These are phyloP conservation scores for Plasmopara viticola DNA, from an alignment of 352 stramenopile species.

Conservation along the genomic window DNA sequence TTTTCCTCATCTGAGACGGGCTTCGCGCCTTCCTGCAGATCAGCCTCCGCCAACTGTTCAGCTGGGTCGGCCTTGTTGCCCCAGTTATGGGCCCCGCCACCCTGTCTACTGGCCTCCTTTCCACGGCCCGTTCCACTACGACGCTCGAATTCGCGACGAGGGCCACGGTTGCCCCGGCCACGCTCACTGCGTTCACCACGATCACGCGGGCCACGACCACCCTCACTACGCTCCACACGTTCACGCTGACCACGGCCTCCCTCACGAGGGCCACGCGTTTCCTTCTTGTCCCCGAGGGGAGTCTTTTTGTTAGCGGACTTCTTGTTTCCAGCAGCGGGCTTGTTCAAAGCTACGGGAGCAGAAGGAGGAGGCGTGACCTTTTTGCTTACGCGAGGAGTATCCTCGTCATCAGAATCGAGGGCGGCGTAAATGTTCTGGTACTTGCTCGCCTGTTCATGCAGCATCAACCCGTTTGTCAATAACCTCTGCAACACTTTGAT, in stretches of 20 bases:
- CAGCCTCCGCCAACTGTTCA: conserved; percentile 66
- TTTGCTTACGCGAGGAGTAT: conserved; percentile 61
- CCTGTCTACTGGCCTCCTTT: conserved; percentile 93
- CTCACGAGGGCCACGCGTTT: conserved; percentile 13
- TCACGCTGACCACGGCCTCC: not conserved
- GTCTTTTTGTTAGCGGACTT: conserved; percentile 60
- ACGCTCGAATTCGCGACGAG: conserved; percentile 89
- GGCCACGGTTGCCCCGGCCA: conserved; percentile 45
- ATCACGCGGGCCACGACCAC: conserved; percentile 34
- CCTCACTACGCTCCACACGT: conserved; percentile 17
- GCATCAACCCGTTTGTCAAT: conserved; percentile 12
- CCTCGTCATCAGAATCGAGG: conserved; percentile 76
- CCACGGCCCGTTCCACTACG: conserved; percentile 93
- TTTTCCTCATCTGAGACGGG: conserved; percentile 44
- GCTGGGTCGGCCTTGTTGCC: conserved; percentile 91
- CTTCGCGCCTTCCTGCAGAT: conserved; percentile 50
- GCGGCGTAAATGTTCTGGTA: conserved; percentile 57
- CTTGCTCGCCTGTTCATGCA: conserved; percentile 33
- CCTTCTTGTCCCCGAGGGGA: conserved; percentile 50
- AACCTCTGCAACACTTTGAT: conserved; percentile 2
- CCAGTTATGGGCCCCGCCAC: conserved; percentile 94
- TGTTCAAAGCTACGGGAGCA: conserved; percentile 67
- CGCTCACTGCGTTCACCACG: conserved; percentile 36
- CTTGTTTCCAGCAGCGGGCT: conserved; percentile 80
- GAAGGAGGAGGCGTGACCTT: conserved; percentile 42